Base-by-base conservation (phyloP, 179 eudicot genomes). In the Spergularia azorica region DNA sequence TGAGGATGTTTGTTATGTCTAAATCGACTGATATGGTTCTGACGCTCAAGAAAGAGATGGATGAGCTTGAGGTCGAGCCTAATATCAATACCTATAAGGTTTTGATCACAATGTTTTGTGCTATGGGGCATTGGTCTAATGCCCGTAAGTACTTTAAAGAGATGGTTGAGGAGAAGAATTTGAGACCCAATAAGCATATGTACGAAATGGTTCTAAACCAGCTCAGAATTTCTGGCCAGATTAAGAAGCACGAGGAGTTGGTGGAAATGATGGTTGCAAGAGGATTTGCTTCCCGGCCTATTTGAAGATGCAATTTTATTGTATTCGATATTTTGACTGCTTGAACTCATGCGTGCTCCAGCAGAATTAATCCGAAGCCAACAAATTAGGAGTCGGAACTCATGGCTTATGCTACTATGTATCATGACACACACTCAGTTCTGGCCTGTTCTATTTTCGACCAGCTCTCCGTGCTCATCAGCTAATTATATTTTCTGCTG, bases 41-140 rank as follows among this genome's bases (percentile, higher is more conserved):
- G 76, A 95, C 93, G 88, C 83, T 95, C 14, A 93, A 88, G 86
- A 84, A 84, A 75, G 99, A 95, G 70, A 95, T 95, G 99, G 90
- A 88, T 48, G 91, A 89, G 51, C 79, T 71, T 50, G 86, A 82
- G 13, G 69, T 90, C 4, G 99, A 95, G 87, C 89, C 97, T 36
- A 93, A 93, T 81, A 88, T 90, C 85, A 89, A 90, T 77, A 95
- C 94, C 21, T 95, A 87, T 32, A 81, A 60, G 88, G 84, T 86
- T 77, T 67, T 93, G 68, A 89, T 95, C 20, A 76, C 90, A 2
- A 83, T 93, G 87, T 95, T 82, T 76, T 89, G 93, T 79, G 84
- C 72, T 36, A 95, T 90, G 95, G 99, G 99, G 77, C 97, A 95
- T 57, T 95, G 97, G 97, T 88, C 95, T 64, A 88, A 90, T 80